Percentiles rank a stretch among this genome's conserved stretches.
These are phyloP conservation scores for Herpetospermum pedunculosum DNA, from an alignment of 306 rosid species.

Conservation along the genomic window DNA sequence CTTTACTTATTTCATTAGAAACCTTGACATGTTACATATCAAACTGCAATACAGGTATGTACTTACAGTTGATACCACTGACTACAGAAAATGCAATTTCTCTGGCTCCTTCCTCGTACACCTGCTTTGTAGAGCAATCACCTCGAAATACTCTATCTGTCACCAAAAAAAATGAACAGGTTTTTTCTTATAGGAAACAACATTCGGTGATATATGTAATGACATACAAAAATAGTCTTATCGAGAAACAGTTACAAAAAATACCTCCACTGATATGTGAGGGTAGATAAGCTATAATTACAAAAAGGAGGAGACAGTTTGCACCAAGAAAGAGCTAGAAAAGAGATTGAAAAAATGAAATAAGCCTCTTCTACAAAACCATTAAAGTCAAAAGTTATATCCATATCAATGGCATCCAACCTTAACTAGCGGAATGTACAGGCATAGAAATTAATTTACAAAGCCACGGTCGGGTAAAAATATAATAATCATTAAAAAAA, in stretches of 20 bases:
- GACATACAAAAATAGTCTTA: no score
- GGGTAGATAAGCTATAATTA: no score
- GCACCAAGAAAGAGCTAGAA: no score
- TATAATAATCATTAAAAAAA: background rate
- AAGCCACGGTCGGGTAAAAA: background rate
- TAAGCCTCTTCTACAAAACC: constrained; percentile 14
- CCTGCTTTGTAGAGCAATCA: constrained; percentile 74
- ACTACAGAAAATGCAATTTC: constrained; percentile 92
- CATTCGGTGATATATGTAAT: no score
- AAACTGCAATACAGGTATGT: background rate
- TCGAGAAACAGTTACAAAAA: no score
- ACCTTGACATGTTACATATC: constrained; percentile 19
- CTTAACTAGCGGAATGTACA: background rate
- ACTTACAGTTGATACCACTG: constrained; percentile 87
- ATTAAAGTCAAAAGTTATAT: background rate
- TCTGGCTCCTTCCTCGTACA: constrained; percentile 82
- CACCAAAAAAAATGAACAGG: constrained; percentile 20
- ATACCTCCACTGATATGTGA: no score
- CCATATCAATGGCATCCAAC: background rate
- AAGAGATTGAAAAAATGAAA: background rate
- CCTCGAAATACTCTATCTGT: constrained; percentile 84
- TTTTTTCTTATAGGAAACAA: no score
- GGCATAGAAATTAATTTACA: constrained; percentile 1
- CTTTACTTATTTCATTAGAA: constrained; percentile 5
- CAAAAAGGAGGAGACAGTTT: no score